Conservation (phyloP, 495 filamentous ascomycete genomes). For the Hypoxylon cercidicola region DNA sequence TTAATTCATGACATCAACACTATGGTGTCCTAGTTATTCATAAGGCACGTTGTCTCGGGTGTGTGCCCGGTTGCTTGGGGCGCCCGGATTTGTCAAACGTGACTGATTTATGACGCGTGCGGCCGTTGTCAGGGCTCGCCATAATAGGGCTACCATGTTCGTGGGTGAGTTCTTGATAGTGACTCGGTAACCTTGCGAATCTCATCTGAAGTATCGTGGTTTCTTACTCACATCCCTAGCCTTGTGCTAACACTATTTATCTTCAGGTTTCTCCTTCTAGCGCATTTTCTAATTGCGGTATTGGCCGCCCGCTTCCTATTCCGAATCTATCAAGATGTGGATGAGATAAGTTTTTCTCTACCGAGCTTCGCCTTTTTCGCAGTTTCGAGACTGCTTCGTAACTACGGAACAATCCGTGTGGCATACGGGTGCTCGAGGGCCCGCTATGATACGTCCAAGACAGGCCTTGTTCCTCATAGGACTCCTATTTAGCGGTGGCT, state of each 20-base stretch:
- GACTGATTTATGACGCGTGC: slow-evolving; percentile 5
- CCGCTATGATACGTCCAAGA: slow-evolving; percentile 15
- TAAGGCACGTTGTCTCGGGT: slow-evolving; percentile 15
- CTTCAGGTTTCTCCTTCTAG: background rate
- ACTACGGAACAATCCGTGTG: background rate
- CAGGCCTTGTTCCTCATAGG: slow-evolving; percentile 14
- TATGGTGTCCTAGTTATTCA: background rate
- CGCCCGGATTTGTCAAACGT: background rate
- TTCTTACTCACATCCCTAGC: background rate
- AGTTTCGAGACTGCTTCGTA: slow-evolving; percentile 6
- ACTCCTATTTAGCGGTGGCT: slow-evolving; percentile 14
- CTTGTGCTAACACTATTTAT: too few species aligned
- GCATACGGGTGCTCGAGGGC: background rate
- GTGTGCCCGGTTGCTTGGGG: background rate
- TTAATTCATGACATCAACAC: slow-evolving; percentile 2
- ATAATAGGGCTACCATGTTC: background rate
- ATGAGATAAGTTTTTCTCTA: background rate
- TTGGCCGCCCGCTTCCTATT: background rate
- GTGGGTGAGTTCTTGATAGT: too few species aligned
- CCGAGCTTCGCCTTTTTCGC: background rate
- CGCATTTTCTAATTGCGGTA: background rate
- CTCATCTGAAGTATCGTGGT: too few species aligned
- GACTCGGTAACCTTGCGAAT: too few species aligned
- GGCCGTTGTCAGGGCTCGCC: background rate
- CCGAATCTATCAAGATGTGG: background rate